Evolutionary conservation across 306 rosid genomes (phyloP), one percentile per base, ranked within the genome.

Genomic region (Prinsepia uniflora): DNA sequence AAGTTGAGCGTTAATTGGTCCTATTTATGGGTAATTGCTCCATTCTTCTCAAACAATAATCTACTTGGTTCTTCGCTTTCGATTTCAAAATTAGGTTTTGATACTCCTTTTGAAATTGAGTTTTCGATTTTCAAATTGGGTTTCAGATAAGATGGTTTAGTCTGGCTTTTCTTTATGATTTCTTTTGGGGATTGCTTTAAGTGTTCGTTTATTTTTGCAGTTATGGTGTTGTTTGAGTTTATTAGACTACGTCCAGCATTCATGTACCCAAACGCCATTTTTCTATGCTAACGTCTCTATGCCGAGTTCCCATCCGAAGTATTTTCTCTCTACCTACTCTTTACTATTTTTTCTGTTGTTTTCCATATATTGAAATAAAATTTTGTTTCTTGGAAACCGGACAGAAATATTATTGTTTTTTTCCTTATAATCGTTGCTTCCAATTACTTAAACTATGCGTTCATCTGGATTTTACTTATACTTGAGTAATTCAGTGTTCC

Each of bases 201-300:
- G n/a, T n/a, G n/a, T n/a, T n/a, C n/a, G n/a, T n/a, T n/a, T n/a
- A n/a, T n/a, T n/a, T n/a, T n/a, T n/a, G n/a, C n/a, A n/a, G n/a
- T n/a, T n/a, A n/a, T n/a, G n/a, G n/a, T n/a, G n/a, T n/a, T n/a
- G n/a, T n/a, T n/a, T n/a, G n/a, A n/a, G n/a, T n/a, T n/a, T n/a
- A n/a, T n/a, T n/a, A 2, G 96, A 91, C 83, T 78, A 84, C 64
- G 90, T 87, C 9, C 88, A 91, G n/a, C 96, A 77, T 86, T 95
- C 79, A 80, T 91, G 90, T 67, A 83, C 81, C 74, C 78, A 50
- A 91, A 95, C 80, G 97, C 99, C 80, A 87, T 87, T 82, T 95
- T 91, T 86, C 70, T 91, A 66, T 91, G 96, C 85, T 90, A 91
- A 48, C 92, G 99, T 43, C 96, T 95, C 78, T 95, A 96, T 62